These are phyloP conservation scores for Citrus maxima DNA, from an alignment of 345 rosid species.

Conservation along the genomic window DNA sequence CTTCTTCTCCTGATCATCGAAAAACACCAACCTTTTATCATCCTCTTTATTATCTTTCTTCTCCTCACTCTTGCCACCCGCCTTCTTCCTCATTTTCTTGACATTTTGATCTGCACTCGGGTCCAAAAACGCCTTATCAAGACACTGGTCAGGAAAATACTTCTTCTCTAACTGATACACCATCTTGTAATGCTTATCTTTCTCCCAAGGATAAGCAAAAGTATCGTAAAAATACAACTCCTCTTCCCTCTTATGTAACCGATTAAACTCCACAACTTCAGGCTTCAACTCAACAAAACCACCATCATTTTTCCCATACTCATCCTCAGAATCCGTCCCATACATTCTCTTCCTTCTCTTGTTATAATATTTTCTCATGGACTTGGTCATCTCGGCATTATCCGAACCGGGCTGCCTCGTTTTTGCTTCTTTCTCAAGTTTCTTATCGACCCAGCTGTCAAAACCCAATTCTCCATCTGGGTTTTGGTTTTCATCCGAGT, in stretches of 20 bases:
- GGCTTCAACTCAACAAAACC: conserved; percentile 87
- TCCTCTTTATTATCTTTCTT: conserved; percentile 24
- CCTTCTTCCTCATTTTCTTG: conserved; percentile 28
- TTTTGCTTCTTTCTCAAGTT: conserved; percentile 40
- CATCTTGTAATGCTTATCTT: conserved; percentile 95
- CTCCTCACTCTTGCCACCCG: conserved; percentile 21
- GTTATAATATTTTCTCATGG: conserved; percentile 81
- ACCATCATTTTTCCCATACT: conserved; percentile 42
- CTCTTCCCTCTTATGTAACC: conserved; percentile 89
- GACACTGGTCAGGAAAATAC: conserved; percentile 82
- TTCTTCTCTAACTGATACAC: conserved; percentile 95
- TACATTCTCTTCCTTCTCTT: conserved; percentile 82
- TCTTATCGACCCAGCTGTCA: conserved; percentile 83
- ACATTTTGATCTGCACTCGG: conserved; percentile 26
- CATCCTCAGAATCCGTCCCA: conserved; percentile 93
- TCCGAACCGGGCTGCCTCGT: conserved; percentile 26
- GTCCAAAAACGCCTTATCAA: conserved; percentile 85
- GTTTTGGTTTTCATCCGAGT: conserved; percentile 29
- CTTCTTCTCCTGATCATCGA: conserved; percentile 47
- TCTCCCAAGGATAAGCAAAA: conserved; percentile 94
- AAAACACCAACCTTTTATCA: conserved; percentile 57
- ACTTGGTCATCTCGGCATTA: conserved; percentile 61
- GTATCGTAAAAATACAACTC: conserved; percentile 81
- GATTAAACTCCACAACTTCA: conserved; percentile 67
- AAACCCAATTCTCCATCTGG: conserved; percentile 40